These are phyloP conservation scores for Hypocreales sp. DNA, from an alignment of 2,329 filamentous ascomycete species.

Conservation along the genomic window DNA sequence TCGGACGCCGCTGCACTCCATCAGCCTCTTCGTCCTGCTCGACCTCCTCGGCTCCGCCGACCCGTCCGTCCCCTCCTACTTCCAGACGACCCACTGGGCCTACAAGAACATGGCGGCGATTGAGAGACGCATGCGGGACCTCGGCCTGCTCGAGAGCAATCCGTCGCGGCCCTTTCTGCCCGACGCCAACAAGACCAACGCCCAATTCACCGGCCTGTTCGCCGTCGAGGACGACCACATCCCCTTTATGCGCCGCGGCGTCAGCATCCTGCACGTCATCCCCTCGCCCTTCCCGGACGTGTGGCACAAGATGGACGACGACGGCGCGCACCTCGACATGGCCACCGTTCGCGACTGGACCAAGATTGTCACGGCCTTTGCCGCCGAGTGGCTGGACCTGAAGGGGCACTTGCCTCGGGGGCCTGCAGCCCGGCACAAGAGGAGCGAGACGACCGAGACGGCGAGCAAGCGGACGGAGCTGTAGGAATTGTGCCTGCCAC, in stretches of 20 bases:
- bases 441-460: conserved; percentile 10
- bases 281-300: conserved; percentile 66
- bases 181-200: conserved; percentile 38
- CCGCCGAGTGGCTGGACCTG: conserved; percentile 84
- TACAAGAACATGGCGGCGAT: conserved; percentile 62
- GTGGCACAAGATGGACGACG: conserved; percentile 78
- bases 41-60: conserved; percentile 64
- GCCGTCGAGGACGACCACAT: conserved; percentile 77
- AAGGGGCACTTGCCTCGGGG: conserved; percentile 21
- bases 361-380: conserved; percentile 68
- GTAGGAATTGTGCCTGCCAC: too few relatives aligned
- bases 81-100: conserved; percentile 83
- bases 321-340: conserved; percentile 70
- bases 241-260: conserved; percentile 75
- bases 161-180: conserved; percentile 42
- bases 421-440: too few relatives aligned
- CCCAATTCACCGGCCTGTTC: conserved; percentile 27
- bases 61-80: conserved; percentile 71
- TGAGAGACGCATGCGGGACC: conserved; percentile 56
- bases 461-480: too few relatives aligned
- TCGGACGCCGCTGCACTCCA: conserved; percentile 58
- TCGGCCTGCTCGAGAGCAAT: conserved; percentile 49
- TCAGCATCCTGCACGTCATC: conserved; percentile 81
- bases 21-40: conserved; percentile 79
- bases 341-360: conserved; percentile 78